A percentile compares a stretch with the other conserved stretches of the same genome.
phyloP scores from a whole-genome alignment of 225 moss, liverwort and hornwort species.

The Sphagnum tenellum region DNA sequence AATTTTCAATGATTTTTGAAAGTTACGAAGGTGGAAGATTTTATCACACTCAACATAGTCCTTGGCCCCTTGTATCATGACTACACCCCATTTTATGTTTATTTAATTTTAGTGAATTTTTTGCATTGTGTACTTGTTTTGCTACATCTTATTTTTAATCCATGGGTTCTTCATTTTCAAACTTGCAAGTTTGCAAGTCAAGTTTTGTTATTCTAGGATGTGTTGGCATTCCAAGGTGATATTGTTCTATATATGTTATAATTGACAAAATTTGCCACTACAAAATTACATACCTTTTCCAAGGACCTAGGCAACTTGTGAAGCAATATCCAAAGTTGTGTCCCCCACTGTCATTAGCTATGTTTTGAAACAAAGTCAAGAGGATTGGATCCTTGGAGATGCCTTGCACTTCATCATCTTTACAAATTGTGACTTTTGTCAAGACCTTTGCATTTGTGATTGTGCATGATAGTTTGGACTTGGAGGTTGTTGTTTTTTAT shows the following conservation, averaged over 20 bases:
- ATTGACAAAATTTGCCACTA: background rate
- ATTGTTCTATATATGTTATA: background rate
- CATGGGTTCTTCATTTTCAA: background rate
- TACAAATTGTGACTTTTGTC: background rate
- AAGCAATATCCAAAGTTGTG: background rate
- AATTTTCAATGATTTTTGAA: too few relatives aligned
- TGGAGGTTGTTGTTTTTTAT: background rate
- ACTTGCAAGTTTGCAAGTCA: background rate
- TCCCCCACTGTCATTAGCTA: background rate
- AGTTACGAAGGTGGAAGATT: too few relatives aligned
- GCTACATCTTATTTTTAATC: too few relatives aligned
- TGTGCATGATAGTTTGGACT: too few relatives aligned
- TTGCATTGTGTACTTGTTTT: too few relatives aligned
- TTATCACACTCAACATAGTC: too few relatives aligned
- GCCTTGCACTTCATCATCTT: background rate
- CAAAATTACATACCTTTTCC: background rate
- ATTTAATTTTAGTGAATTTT: too few relatives aligned
- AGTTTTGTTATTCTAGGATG: background rate
- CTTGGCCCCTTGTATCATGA: too few relatives aligned
- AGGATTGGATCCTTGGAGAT: background rate
- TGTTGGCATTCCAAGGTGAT: background rate
- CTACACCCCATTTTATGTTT: too few relatives aligned
- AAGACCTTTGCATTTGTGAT: background rate
- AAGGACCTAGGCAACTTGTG: background rate
- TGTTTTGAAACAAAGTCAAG: background rate